Percentiles rank a stretch among this genome's conserved stretches.
phyloP scores from a whole-genome alignment of 2,329 filamentous ascomycete genomes.

The Claviceps quebecensis region DNA sequence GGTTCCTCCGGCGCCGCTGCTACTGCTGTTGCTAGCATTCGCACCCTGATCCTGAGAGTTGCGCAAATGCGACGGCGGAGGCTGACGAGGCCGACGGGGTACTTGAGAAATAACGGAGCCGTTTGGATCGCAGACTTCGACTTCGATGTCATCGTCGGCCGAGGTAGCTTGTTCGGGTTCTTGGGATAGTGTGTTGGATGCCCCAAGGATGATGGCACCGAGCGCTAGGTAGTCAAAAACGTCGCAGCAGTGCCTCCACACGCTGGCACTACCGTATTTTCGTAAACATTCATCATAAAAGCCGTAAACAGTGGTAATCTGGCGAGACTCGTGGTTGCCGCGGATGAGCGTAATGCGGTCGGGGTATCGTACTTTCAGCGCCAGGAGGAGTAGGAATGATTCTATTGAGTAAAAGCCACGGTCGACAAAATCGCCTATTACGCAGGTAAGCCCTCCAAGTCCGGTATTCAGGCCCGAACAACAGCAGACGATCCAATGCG shows the following conservation, averaged over 20 bases:
- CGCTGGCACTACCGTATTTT: slow-evolving; percentile 93
- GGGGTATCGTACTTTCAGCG: slow-evolving; percentile 92
- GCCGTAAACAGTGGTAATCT: slow-evolving; percentile 94
- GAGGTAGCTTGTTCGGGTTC: slow-evolving; percentile 29
- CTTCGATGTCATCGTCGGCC: slow-evolving; percentile 64
- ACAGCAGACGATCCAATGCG: background rate
- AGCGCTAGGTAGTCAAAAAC: slow-evolving; percentile 94
- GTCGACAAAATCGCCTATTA: slow-evolving; percentile 82
- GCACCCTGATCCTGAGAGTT: slow-evolving; percentile 10
- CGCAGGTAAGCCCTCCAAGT: background rate
- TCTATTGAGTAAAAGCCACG: slow-evolving; percentile 96
- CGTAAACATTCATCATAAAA: slow-evolving; percentile 96
- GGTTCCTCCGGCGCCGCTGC: slow-evolving; percentile 9
- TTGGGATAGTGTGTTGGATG: slow-evolving; percentile 46
- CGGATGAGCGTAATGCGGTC: slow-evolving; percentile 93
- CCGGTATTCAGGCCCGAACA: background rate
- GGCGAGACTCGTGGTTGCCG: slow-evolving; percentile 89
- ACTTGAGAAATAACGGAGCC: slow-evolving; percentile 67
- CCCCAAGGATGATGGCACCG: slow-evolving; percentile 80
- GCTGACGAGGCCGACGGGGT: slow-evolving; percentile 30
- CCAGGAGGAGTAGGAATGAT: slow-evolving; percentile 87
- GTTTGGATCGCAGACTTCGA: slow-evolving; percentile 79
- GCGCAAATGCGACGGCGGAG: slow-evolving; percentile 1
- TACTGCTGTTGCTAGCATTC: slow-evolving; percentile 5
- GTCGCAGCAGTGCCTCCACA: slow-evolving; percentile 95